Conservation (phyloP, 768 basidiomycete genomes). For the Saitozyma podzolica region DNA sequence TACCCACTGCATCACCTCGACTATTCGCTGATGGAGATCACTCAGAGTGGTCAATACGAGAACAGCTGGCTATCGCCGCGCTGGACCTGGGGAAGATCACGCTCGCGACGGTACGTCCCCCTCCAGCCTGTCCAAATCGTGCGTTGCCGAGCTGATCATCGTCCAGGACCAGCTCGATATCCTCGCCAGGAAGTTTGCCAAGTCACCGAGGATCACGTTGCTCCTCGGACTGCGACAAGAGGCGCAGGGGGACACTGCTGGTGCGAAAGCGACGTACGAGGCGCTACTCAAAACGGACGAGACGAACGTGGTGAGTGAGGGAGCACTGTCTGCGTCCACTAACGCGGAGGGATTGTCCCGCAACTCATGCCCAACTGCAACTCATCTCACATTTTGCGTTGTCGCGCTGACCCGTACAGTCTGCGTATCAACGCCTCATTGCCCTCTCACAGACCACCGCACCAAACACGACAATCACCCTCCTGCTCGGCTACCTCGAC, state of each 20-base stretch:
- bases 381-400: background rate
- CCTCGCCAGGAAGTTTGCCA: conserved; percentile 37
- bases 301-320: conserved; percentile 47
- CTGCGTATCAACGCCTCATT: conserved; percentile 50
- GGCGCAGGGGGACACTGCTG: conserved; percentile 23
- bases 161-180: conserved; percentile 42
- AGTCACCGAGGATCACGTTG: conserved; percentile 47
- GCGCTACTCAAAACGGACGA: conserved; percentile 41
- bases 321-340: too few species aligned
- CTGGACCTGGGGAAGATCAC: conserved; percentile 41
- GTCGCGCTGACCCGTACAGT: conserved; percentile 15
- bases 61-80: conserved; percentile 52
- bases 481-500: conserved; percentile 50
- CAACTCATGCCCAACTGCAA: background rate
- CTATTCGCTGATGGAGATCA: background rate
- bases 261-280: conserved; percentile 43
- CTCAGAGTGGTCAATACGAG: conserved; percentile 51
- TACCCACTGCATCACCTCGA: too few species aligned
- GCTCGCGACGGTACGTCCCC: conserved; percentile 35
- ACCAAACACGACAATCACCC: conserved; percentile 24
- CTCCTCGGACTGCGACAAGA: conserved; percentile 48
- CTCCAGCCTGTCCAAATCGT: background rate
- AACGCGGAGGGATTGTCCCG: too few species aligned
- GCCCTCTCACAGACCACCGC: conserved; percentile 26
- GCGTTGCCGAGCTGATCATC: background rate